Base-by-base conservation (phyloP, 2,329 filamentous ascomycete species). In the Westerdykella aurantiaca region DNA sequence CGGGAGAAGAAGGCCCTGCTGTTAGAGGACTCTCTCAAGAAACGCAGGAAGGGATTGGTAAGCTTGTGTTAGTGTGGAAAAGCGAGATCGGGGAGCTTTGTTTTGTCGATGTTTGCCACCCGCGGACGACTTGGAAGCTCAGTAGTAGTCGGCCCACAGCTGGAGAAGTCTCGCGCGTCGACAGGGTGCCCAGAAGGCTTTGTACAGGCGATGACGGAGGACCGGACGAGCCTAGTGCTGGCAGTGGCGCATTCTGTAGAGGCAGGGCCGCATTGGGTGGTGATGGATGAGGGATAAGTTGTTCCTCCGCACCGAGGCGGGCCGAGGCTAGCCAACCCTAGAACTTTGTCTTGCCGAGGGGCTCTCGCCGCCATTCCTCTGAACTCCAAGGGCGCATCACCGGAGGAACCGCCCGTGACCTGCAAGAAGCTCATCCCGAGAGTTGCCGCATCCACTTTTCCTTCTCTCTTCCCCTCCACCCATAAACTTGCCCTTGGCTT, bases 261-360 rank as follows among this genome's bases (percentile, higher is more conserved):
- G 18, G 18, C 4, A 21, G 18, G 18, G 6, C 18, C 18, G 18
- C 18, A 21, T 21, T 21, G 18, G 18, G 18, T 21, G 6, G 18
- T 21, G 25, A 29, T 18, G 17, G 33, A 16, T 43, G n/a, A 43
- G 45, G 56, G 59, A 51, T 60, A 54, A 52, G 40, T 46, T 58
- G 55, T 53, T 61, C 57, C 54, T 51, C 53, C 38, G 41, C 47
- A 13, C 50, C 53, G 54, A 44, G 25, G 41, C 49, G 48, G 57
- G 53, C 60, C 61, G 60, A 63, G 60, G 59, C 39, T 65, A 64
- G 50, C 55, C 57, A 51, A 12, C 12, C 38, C 21, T 11, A 41
- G 37, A 21, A 34, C 55, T 50, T 29, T 47, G 31, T 14, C 31
- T 55, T 60, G 51, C 60, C 61, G 59, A 63, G 64, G 61, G 61